These are phyloP conservation scores for Gautieria morchelliformis DNA, from an alignment of 768 basidiomycete species.

Conservation along the genomic window DNA sequence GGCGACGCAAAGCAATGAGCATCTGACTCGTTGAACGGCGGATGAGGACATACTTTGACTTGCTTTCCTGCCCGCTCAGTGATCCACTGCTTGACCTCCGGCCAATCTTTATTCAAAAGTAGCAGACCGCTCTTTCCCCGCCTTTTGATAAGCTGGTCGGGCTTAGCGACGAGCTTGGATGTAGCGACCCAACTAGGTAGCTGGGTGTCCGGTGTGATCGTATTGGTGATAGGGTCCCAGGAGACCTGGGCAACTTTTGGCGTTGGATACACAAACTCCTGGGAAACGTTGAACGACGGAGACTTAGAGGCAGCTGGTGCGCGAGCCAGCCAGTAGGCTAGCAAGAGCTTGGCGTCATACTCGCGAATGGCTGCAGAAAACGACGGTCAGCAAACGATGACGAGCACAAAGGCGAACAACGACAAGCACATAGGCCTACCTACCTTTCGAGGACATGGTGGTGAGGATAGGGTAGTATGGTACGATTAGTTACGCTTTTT, in stretches of 20 bases:
- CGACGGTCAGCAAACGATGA: background rate
- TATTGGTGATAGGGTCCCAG: conserved; percentile 65
- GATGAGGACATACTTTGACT: conserved; percentile 53
- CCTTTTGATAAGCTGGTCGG: conserved; percentile 98
- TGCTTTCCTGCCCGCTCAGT: conserved; percentile 82
- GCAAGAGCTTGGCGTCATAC: conserved; percentile 96
- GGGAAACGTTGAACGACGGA: conserved; percentile 15
- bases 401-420: background rate
- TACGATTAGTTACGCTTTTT: background rate
- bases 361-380: conserved; percentile 67
- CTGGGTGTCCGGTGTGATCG: conserved; percentile 47
- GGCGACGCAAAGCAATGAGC: background rate
- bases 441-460: conserved; percentile 21
- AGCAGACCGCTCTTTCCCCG: conserved; percentile 97
- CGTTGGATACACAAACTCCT: conserved; percentile 49
- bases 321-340: conserved; percentile 95
- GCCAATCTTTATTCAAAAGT: conserved; percentile 88
- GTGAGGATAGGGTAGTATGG: background rate
- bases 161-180: conserved; percentile 88
- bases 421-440: background rate
- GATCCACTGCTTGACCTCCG: conserved; percentile 84
- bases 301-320: conserved; percentile 71
- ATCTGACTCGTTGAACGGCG: conserved; percentile 10
- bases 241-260: conserved; percentile 78
- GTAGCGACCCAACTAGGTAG: conserved; percentile 77